Evolutionary conservation across 2,329 filamentous ascomycete species (phyloP), one percentile per base, ranked within the genome.

Genomic region (Fusarium siculi): DNA sequence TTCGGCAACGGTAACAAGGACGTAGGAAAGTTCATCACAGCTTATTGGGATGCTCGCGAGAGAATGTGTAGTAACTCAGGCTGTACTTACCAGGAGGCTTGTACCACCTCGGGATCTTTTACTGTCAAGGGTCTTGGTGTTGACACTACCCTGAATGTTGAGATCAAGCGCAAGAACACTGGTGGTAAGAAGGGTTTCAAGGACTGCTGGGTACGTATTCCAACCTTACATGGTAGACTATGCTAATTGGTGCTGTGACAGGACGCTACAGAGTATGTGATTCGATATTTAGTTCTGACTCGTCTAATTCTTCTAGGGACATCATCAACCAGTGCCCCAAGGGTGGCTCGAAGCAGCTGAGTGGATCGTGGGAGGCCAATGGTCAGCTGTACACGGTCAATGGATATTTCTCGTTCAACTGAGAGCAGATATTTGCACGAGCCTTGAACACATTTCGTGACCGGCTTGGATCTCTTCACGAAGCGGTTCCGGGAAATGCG

Each of bases 251-350:
- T 9, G 14, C 15, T 16, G 5, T 30, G 43, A 15, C 9, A 72
- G 66, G 69, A 57, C 37, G 69, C 53, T 28, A 70, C 69, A 2
- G 66, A 58, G 68, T 71, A 66, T 43, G 66, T 69, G n/a, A 34
- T 2, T 1, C 9, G 4, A 23, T 34, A 19, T 34, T 12, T 15
- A 19, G 4, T 3, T 15, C 2, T 34, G 30, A 34, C 47, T 25
- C 8, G 11, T 30, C 59, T 64, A 65, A 72, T 14, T 4, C 3
- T 4, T 23, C n/a, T 50, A 72, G 70, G 42, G 36, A 72, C 9
- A 72, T 72, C 2, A 72, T 72, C 34, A 71, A 72, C 25, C 68
- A 72, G 37, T 72, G 70, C 28, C 37, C 63, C 36, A 30, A 53
- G 32, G 49, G 54, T 9, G 19, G 9, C 28, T 18, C 25, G 28